Conservation (phyloP, 176 grass and related monocot genomes). For the Dactylis glomerata region DNA sequence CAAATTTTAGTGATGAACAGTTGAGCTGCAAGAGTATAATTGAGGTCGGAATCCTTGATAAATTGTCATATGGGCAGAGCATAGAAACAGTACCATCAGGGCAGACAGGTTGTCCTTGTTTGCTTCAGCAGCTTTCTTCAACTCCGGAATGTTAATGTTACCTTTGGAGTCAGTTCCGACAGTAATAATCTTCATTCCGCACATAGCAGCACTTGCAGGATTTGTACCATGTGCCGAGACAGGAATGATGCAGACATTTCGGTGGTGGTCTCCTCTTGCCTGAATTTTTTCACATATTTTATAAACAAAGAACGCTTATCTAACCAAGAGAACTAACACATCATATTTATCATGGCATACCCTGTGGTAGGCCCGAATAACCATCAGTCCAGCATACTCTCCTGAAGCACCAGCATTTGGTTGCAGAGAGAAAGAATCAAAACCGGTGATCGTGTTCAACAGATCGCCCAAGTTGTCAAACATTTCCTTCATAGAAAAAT, state of each 20-base stretch:
- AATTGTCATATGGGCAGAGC: constrained; percentile 1
- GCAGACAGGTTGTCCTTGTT: constrained; percentile 91
- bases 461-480: constrained; percentile 91
- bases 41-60: not conserved
- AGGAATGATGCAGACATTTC: constrained; percentile 98
- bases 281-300: constrained; percentile 35
- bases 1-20: not conserved
- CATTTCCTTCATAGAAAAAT: constrained; percentile 73
- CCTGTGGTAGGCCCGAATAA: constrained; percentile 89
- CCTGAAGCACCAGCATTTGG: constrained; percentile 98
- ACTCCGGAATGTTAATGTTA: constrained; percentile 96
- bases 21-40: constrained; percentile 18
- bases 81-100: constrained; percentile 73
- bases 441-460: constrained; percentile 83
- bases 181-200: constrained; percentile 98
- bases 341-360: constrained; percentile 34
- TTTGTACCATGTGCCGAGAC: constrained; percentile 98
- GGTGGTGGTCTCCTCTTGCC: constrained; percentile 86
- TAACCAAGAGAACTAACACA: not conserved
- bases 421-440: constrained; percentile 99
- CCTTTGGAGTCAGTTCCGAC: constrained; percentile 97
- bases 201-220: constrained; percentile 99
- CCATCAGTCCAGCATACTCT: constrained; percentile 99
- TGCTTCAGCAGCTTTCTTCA: constrained; percentile 88
- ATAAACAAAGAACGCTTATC: constrained; percentile 31